Percentiles rank a stretch among this genome's conserved stretches.
phyloP scores from a whole-genome alignment of 371 early-diverging fungal species.

The Phascolomyces articulosus region DNA sequence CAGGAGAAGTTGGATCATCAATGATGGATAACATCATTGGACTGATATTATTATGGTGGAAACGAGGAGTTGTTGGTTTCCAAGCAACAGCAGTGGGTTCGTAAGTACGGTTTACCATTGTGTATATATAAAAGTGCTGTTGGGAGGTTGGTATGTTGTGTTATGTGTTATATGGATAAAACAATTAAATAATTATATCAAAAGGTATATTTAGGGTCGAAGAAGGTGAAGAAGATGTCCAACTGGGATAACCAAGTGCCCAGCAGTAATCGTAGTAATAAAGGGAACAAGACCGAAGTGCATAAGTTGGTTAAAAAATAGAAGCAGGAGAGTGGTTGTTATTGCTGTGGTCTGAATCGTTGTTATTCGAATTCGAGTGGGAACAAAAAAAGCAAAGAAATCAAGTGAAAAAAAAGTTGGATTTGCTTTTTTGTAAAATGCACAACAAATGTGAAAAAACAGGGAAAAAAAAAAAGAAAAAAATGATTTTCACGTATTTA shows the following conservation, averaged over 20 bases:
- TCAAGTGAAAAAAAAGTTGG: background rate
- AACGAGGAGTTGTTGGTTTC: conserved; percentile 1
- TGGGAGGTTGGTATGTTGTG: background rate
- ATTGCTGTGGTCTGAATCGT: background rate
- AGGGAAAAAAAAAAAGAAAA: too few species aligned
- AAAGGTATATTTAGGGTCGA: background rate
- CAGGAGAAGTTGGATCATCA: conserved; percentile 24
- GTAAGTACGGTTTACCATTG: conserved; percentile 16
- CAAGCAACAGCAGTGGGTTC: conserved; percentile 10
- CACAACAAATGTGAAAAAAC: background rate
- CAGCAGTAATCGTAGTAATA: conserved; percentile 6
- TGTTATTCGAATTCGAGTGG: background rate
- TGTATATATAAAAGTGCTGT: background rate
- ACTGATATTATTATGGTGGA: conserved; percentile 6
- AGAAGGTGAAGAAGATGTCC: conserved; percentile 6
- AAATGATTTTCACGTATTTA: too few species aligned
- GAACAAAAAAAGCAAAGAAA: background rate
- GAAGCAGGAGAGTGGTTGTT: background rate
- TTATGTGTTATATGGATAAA: background rate
- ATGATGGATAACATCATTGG: conserved; percentile 28
- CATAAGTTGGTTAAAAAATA: conserved; percentile 1
- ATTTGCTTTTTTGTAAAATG: background rate
- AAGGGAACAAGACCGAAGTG: conserved; percentile 1
- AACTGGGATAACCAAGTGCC: conserved; percentile 4
- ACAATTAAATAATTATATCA: too few species aligned